Evolutionary conservation across 305 asterid species (phyloP).

Genomic region (Withania somnifera): DNA sequence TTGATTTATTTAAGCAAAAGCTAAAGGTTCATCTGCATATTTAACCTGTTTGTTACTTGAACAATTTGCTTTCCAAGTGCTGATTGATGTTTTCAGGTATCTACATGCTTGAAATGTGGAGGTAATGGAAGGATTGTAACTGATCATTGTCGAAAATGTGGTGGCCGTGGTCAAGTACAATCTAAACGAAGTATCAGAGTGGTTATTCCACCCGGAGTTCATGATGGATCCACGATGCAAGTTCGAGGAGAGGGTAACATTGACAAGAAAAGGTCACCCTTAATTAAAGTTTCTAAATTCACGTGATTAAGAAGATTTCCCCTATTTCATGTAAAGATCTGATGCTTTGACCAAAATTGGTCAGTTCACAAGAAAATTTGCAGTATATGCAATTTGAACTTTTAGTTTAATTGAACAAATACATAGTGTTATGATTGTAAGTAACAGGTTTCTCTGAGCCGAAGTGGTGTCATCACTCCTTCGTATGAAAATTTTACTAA

Average conservation of each 20-base stretch:
- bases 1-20: not conserved
- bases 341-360: not conserved
- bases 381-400: not conserved
- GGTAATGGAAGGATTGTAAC: constrained; percentile 82
- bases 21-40: not conserved
- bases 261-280: constrained; percentile 57
- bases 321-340: not conserved
- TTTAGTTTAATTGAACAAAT: not conserved
- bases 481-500: not conserved
- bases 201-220: constrained; percentile 74
- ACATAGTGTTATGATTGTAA: not conserved
- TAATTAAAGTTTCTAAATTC: not conserved
- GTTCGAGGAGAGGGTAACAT: constrained; percentile 81
- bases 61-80: constrained; percentile 29
- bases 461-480: not conserved
- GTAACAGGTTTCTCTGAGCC: not conserved
- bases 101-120: constrained; percentile 70
- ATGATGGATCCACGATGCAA: constrained; percentile 72
- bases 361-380: not conserved
- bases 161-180: constrained; percentile 55
- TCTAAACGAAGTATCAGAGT: constrained; percentile 56
- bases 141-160: constrained; percentile 66
- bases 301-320: not conserved
- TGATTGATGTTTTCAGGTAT: constrained; percentile 61
- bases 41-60: not conserved